Evolutionary conservation across 139 green algal species (phyloP).

Genomic region (Desmodesmus armatus): DNA sequence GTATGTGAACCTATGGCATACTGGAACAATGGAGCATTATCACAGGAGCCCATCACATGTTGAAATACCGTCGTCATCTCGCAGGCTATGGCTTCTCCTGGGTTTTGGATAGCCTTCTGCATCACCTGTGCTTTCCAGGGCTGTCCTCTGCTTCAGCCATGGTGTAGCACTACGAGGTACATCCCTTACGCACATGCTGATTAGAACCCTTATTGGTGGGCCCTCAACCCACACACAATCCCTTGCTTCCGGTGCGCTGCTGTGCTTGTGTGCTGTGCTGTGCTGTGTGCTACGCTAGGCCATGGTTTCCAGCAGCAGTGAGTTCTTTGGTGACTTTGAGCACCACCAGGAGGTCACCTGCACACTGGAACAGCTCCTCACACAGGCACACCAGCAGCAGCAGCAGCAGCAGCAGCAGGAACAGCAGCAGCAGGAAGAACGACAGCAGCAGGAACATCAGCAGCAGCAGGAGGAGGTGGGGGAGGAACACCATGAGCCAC

Average conservation of each 20-base stretch:
- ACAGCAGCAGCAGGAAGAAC: background rate
- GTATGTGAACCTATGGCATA: too few relatives aligned
- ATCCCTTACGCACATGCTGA: background rate
- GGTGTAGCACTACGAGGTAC: conserved; percentile 58
- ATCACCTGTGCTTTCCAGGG: background rate
- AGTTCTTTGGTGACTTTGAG: conserved; percentile 68
- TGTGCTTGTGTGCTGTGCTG: background rate
- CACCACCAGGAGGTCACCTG: conserved; percentile 51
- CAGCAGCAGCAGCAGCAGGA: conserved; percentile 12
- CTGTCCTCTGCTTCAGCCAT: conserved; percentile 10
- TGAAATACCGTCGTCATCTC: too few relatives aligned
- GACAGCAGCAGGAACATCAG: background rate
- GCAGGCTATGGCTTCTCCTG: too few relatives aligned
- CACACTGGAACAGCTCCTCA: conserved; percentile 44
- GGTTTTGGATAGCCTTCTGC: too few relatives aligned
- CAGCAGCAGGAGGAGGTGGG: background rate
- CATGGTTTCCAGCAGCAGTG: conserved; percentile 42
- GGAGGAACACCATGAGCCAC: background rate
- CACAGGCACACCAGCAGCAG: conserved; percentile 14
- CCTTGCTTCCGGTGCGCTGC: background rate
- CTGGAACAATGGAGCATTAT: too few relatives aligned
- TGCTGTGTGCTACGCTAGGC: conserved; percentile 43
- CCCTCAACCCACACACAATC: background rate
- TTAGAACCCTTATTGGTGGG: background rate
- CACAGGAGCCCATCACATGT: too few relatives aligned